Base-by-base conservation (phyloP, 176 grass and related monocot species). In the Carex scoparia region DNA sequence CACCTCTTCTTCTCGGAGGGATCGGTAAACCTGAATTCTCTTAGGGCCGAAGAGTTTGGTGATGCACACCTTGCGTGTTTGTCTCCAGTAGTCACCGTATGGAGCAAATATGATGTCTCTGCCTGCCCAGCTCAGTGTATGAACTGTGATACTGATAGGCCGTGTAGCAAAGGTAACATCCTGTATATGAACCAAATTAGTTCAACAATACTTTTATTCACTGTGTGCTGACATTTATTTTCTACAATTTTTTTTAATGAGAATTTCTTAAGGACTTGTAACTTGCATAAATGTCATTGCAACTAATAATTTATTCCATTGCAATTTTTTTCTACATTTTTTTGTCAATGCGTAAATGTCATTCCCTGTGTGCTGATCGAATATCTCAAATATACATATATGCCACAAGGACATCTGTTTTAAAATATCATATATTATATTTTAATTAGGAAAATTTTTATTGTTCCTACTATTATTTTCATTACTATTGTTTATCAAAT, bases 51-150 rank as follows among this genome's bases (percentile, higher is more conserved):
- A 87, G n/a, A 97, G 89, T 73, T 91, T 92, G 1, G 71, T 84
- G 67, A 91, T 64, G 72, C 81, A 90, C 35, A 93, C 60, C 78
- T 86, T 92, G 9, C 89, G 89, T 7, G 89, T 58, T 64, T 94
- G 92, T 53, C 89, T 87, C 94, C 94, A 97, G 80, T 92, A 82
- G 0, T 83, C 83, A 0, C 94, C 88, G 85, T 94, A 92, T 2
- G 94, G 90, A 0, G 91, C 84, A 66, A 91, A 94, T 84, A 85
- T 42, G 51, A 97, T 87, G 80, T 91, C 90, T 7, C 44, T 31
- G 69, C 80, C 84, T 28, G 62, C 84, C 88, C 69, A 84, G 49
- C 44, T 69, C 4, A 92, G 13, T 40, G 68, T 81, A 27, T 88
- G 30, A n/a, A 84, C 77, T 33, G 90, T 91, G 58, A 89, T 32